phyloP scores from a whole-genome alignment of 495 filamentous ascomycete species.

The Letharia lupina region DNA sequence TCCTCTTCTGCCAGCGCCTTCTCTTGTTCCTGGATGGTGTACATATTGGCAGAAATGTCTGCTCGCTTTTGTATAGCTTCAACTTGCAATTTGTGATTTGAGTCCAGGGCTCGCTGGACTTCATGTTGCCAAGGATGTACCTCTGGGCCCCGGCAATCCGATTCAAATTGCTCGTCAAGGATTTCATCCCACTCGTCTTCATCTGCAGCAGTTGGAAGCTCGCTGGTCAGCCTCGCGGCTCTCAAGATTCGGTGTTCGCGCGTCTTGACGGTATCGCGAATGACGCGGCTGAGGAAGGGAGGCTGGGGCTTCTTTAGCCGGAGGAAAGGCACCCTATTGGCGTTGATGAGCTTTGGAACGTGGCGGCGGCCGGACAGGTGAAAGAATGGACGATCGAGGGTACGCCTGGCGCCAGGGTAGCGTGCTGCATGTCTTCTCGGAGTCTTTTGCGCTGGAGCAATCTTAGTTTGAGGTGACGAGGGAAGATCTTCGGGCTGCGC shows the following conservation, averaged over 20 bases:
- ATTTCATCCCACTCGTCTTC: slow-evolving; percentile 54
- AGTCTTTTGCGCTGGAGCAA: background rate
- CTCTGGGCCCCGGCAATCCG: slow-evolving; percentile 9
- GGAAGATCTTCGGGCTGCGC: background rate
- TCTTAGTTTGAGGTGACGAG: background rate
- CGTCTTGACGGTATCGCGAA: slow-evolving; percentile 42
- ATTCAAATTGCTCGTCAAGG: slow-evolving; percentile 23
- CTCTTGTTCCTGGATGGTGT: slow-evolving; percentile 35
- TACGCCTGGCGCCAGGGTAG: slow-evolving; percentile 36
- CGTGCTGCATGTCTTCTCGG: background rate
- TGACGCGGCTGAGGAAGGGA: slow-evolving; percentile 43
- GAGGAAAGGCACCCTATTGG: slow-evolving; percentile 57
- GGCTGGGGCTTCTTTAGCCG: slow-evolving; percentile 64
- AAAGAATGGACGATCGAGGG: slow-evolving; percentile 37
- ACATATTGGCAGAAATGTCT: slow-evolving; percentile 44
- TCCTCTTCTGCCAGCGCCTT: slow-evolving; percentile 22
- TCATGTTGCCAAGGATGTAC: slow-evolving; percentile 15
- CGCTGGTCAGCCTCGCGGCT: slow-evolving; percentile 28
- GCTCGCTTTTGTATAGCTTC: slow-evolving; percentile 47
- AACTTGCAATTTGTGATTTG: background rate
- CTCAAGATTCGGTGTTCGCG: slow-evolving; percentile 35
- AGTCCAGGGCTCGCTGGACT: slow-evolving; percentile 14
- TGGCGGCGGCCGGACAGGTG: slow-evolving; percentile 45
- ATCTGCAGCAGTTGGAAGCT: slow-evolving; percentile 34
- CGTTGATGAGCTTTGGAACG: slow-evolving; percentile 52